Conservation (phyloP, 2,329 filamentous ascomycete genomes). For the Scedosporium apiospermum region DNA sequence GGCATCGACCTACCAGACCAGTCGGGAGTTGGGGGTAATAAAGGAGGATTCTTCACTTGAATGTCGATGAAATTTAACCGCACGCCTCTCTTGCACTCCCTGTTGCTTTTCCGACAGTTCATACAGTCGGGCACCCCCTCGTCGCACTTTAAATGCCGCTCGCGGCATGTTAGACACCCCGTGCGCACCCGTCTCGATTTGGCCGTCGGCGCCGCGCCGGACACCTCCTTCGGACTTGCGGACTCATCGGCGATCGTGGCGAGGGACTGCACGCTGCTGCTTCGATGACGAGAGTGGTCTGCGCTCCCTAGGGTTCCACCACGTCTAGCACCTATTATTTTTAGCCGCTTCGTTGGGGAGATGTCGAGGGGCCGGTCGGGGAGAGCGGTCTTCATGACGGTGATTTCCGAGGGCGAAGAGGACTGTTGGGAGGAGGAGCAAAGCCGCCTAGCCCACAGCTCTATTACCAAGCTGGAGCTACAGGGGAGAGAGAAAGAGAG, state of each 20-base stretch:
- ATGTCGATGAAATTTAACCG: constrained; percentile 88
- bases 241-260: neutral
- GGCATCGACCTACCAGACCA: constrained; percentile 44
- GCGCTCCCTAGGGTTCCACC: neutral
- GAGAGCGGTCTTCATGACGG: neutral
- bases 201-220: constrained; percentile 6
- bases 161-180: constrained; percentile 81
- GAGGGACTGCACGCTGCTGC: constrained; percentile 3
- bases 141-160: constrained; percentile 86
- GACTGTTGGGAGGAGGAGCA: neutral
- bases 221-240: neutral
- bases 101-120: constrained; percentile 82
- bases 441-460: neutral
- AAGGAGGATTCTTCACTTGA: constrained; percentile 59
- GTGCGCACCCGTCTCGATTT: constrained; percentile 85
- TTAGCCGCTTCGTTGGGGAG: neutral
- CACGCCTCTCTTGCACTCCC: constrained; percentile 77
- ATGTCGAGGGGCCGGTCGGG: neutral
- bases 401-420: neutral
- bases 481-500: no score
- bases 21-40: constrained; percentile 50
- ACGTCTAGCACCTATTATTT: neutral
- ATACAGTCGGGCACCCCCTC: constrained; percentile 55
- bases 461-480: neutral
- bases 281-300: neutral